These are phyloP conservation scores for Castanea mollissima DNA, from an alignment of 306 rosid genomes.

Conservation along the genomic window DNA sequence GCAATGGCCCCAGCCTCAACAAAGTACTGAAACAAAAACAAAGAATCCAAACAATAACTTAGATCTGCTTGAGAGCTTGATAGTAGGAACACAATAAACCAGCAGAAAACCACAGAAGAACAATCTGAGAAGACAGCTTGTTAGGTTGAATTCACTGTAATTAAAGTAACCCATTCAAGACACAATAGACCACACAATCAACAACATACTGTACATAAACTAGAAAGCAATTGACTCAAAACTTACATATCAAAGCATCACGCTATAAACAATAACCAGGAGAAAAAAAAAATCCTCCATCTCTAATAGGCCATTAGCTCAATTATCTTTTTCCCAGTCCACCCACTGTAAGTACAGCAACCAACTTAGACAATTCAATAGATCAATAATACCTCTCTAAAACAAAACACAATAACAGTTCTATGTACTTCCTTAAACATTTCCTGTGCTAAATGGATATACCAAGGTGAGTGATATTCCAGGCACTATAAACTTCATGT, in stretches of 20 bases:
- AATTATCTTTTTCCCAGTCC: too few relatives aligned
- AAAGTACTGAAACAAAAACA: slow-evolving; percentile 66
- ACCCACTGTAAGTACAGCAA: background rate
- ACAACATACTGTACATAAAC: background rate
- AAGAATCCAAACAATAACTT: background rate
- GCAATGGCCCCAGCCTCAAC: slow-evolving; percentile 98
- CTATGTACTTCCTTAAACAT: background rate
- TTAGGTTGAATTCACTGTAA: background rate
- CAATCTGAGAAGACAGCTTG: background rate
- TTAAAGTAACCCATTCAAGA: background rate
- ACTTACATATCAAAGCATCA: background rate
- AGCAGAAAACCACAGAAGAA: background rate
- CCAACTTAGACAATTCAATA: background rate
- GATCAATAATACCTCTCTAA: background rate
- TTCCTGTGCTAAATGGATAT: background rate
- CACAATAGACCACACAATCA: background rate
- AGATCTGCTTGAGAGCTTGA: background rate
- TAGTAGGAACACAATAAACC: background rate
- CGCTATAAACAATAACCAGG: background rate
- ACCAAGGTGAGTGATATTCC: background rate
- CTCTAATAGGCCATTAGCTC: too few relatives aligned
- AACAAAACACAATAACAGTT: background rate
- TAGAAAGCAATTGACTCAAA: background rate
- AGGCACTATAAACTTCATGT: background rate
- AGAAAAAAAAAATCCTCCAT: background rate